Percentiles rank a stretch among this genome's conserved stretches.
Evolutionary conservation across 83 land plant genomes (phyloP).

Genomic region (Isoetes engelmannii): DNA sequence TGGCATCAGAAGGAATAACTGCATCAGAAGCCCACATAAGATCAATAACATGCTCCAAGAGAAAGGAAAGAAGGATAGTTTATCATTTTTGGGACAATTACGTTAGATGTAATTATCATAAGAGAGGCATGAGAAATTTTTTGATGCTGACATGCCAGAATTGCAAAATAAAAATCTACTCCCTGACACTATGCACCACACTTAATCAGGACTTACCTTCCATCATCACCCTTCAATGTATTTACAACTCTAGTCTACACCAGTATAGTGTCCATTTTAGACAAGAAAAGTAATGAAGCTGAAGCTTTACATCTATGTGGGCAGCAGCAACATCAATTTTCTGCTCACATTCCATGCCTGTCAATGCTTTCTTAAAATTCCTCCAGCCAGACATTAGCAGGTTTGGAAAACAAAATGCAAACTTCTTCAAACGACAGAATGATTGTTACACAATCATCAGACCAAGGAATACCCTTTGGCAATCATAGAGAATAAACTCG

Average conservation of each 20-base stretch:
- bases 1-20: constrained; percentile 64
- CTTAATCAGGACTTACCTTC: constrained; percentile 33
- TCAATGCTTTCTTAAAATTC: too few species aligned
- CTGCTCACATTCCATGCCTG: too few species aligned
- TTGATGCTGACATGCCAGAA: background rate
- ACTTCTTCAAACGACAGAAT: too few species aligned
- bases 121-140: background rate
- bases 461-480: too few species aligned
- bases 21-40: constrained; percentile 83
- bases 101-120: too few species aligned
- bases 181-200: background rate
- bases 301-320: too few species aligned
- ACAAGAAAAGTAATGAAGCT: too few species aligned
- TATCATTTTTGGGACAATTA: background rate
- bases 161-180: background rate
- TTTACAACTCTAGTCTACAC: constrained; percentile 69
- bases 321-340: too few species aligned
- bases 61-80: constrained; percentile 13
- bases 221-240: constrained; percentile 56
- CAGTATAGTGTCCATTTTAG: constrained; percentile 45
- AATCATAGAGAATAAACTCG: too few species aligned
- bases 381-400: too few species aligned
- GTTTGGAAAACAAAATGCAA: too few species aligned
- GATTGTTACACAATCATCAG: too few species aligned
- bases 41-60: constrained; percentile 81